A percentile compares a stretch with the other conserved stretches of the same genome.
Evolutionary conservation across 1,139 yeast species (phyloP).

Genomic region (Pneumocystis oryctolagi): DNA sequence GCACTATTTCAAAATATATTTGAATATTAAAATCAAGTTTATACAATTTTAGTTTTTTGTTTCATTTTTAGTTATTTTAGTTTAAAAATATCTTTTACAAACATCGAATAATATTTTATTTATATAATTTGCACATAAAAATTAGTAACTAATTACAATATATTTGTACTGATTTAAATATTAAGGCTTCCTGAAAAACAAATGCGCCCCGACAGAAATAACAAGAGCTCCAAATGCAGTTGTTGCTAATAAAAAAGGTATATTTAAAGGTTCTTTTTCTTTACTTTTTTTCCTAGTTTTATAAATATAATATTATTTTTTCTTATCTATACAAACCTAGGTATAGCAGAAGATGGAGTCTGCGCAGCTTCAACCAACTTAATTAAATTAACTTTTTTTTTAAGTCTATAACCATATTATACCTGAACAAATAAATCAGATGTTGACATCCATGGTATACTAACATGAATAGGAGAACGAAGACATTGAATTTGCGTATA

Average conservation of each 20-base stretch:
- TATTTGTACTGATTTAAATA: slow-evolving; percentile 14
- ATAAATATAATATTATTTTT: background rate
- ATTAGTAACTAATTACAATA: background rate
- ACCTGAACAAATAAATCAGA: slow-evolving; percentile 59
- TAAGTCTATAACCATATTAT: background rate
- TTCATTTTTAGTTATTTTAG: background rate
- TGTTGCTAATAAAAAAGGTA: slow-evolving; percentile 32
- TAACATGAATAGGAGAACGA: slow-evolving; percentile 74
- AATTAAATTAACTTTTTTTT: background rate
- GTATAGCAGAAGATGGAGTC: slow-evolving; percentile 56
- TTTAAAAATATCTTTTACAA: background rate
- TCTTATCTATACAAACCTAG: background rate
- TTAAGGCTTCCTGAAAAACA: slow-evolving; percentile 33
- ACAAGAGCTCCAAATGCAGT: slow-evolving; percentile 47
- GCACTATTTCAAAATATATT: background rate
- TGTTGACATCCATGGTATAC: slow-evolving; percentile 79
- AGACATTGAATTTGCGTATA: slow-evolving; percentile 52
- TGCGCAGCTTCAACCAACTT: slow-evolving; percentile 71
- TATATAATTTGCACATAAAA: background rate
- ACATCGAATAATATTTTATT: background rate
- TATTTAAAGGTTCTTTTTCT: slow-evolving; percentile 36
- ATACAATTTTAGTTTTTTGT: background rate
- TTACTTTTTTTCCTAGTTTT: slow-evolving; percentile 42
- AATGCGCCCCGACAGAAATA: slow-evolving; percentile 45
- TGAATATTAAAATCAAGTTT: background rate